Conservation (phyloP, 306 rosid genomes). For the peach (Prunus persica) region Prunus_persica_NCBIv2 NC_034011.1:25238001-25238500, state of each 20-base stretch:
- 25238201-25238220: constrained; percentile 71
- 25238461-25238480: constrained; percentile 77
- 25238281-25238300: constrained; percentile 82
- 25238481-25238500: constrained; percentile 5
- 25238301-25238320: not conserved
- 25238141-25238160: constrained; percentile 78
- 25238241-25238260: constrained; percentile 63
- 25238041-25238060: constrained; percentile 87
- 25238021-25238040: constrained; percentile 99
- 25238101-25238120: not conserved
- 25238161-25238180: constrained; percentile 70
- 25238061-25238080: not conserved
- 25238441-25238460: constrained; percentile 65
- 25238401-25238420: constrained; percentile 97
- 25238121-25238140: constrained; percentile 22
- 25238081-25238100: not conserved
- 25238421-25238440: constrained; percentile 95
- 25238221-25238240: constrained; percentile 85
- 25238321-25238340: not conserved
- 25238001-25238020: constrained; percentile 56
- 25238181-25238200: constrained; percentile 55
- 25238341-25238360: not conserved
- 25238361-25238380: not conserved
- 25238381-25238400: constrained; percentile 66
- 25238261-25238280: constrained; percentile 50